Evolutionary conservation across 2,329 filamentous ascomycete genomes (phyloP), one percentile per base, ranked within the genome.

Genomic region (Sarocladium oryzae): DNA sequence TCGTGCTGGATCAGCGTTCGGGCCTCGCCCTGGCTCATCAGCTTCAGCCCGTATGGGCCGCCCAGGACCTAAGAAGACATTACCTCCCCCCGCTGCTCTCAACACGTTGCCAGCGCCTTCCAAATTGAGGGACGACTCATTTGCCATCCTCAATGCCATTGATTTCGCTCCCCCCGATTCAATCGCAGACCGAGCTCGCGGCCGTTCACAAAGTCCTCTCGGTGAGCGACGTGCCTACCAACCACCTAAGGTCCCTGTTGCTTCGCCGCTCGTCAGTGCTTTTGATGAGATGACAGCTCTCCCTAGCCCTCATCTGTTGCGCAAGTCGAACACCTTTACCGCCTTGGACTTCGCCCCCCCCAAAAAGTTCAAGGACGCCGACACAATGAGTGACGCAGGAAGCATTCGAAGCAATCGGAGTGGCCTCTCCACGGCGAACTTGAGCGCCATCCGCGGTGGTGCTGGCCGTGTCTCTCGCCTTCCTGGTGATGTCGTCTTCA

Each of bases 401-500:
- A 85, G 82, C 61, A 84, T 86, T 58, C 61, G 60, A 53, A 73
- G 88, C 69, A 89, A 88, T 71, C 63, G 62, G 15, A 72, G 88
- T 68, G 89, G 87, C 49, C 84, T 95, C 59, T 95, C 89, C 4
- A 76, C 81, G 3, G 70, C 77, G 49, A 81, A 90, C 62, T 71
- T 82, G 49, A 74, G 82, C 54, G 86, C 88, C 60, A 84, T 96
- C 60, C 87, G 90, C 57, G 79, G 73, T 52, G 91, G 91, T 57
- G 90, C 89, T 41, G 92, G 95, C 61, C 87, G 91, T 56, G 82
- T 96, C 57, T 93, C 88, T 64, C 84, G 88, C 48, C 78, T 96
- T 54, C 90, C 91, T 0, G 84, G 82, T 53, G 89, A 91, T 58
- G 80, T 85, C 38, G 88, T 95, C 53, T 91, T 90, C 57, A 90